Percentiles rank a stretch among this genome's conserved stretches.
Conservation (phyloP, 306 rosid species). For the Quercus dentata region DNA sequence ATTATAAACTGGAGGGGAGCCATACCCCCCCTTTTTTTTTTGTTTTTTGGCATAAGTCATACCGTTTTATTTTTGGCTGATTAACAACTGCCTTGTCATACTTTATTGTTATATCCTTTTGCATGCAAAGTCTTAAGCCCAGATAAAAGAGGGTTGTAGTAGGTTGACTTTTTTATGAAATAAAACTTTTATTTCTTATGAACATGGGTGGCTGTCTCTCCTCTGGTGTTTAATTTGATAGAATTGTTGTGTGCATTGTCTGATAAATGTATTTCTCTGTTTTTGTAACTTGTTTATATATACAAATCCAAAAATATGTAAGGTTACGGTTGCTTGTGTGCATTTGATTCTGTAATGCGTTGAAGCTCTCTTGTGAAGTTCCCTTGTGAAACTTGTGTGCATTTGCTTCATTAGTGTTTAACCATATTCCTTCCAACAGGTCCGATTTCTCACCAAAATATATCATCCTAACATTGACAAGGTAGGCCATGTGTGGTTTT, state of each 20-base stretch:
- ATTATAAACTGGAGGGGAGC: too few species aligned
- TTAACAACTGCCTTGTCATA: background rate
- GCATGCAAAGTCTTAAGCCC: background rate
- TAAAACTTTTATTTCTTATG: too few species aligned
- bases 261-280: background rate
- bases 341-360: background rate
- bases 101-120: background rate
- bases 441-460: slow-evolving; percentile 91
- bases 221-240: background rate
- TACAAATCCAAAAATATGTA: too few species aligned
- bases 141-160: background rate
- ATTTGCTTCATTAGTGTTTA: slow-evolving; percentile 3
- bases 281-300: background rate
- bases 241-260: background rate
- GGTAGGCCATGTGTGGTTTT: slow-evolving; percentile 39
- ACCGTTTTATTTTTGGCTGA: too few species aligned
- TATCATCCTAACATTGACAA: slow-evolving; percentile 98
- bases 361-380: background rate
- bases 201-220: background rate
- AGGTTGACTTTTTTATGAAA: background rate
- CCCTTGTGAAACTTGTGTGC: background rate
- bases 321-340: background rate
- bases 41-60: too few species aligned
- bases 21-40: too few species aligned
- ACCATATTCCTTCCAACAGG: slow-evolving; percentile 44